A percentile compares a stretch with the other conserved stretches of the same genome.
Evolutionary conservation across 2,329 filamentous ascomycete genomes (phyloP).

Genomic region (Gaeumannomyces tritici): DNA sequence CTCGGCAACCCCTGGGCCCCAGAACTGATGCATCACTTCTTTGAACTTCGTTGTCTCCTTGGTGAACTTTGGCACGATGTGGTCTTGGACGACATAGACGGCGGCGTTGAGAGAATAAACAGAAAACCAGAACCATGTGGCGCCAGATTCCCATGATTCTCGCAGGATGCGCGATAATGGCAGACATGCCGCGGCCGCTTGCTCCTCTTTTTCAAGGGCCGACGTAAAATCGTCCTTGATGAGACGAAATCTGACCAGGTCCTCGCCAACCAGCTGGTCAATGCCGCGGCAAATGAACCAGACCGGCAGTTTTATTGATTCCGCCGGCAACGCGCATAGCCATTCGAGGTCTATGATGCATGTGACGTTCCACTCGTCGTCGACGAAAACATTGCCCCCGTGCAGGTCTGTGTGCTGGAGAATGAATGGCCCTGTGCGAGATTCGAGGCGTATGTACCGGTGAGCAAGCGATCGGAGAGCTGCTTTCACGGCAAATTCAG

Average conservation of each 20-base stretch:
- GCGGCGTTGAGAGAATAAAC: conserved; percentile 13
- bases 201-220: not conserved
- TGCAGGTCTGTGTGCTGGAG: not conserved
- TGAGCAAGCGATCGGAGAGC: not conserved
- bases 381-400: not conserved
- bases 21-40: too few species aligned
- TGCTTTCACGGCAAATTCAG: not conserved
- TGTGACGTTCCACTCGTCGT: conserved; percentile 21
- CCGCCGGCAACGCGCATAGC: conserved; percentile 18
- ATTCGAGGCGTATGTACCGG: not conserved
- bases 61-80: too few species aligned
- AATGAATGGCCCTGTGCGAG: not conserved
- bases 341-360: conserved; percentile 20
- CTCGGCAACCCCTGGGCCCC: too few species aligned
- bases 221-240: too few species aligned
- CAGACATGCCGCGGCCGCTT: conserved; percentile 5
- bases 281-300: conserved; percentile 15
- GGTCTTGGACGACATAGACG: too few species aligned
- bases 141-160: conserved; percentile 15
- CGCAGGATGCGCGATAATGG: conserved; percentile 13
- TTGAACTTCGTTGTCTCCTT: too few species aligned
- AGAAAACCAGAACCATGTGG: conserved; percentile 19
- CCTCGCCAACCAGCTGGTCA: too few species aligned
- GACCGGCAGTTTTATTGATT: conserved; percentile 17
- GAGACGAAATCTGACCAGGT: too few species aligned